phyloP scores from a whole-genome alignment of 306 rosid genomes.

The Corylus avellana region DNA sequence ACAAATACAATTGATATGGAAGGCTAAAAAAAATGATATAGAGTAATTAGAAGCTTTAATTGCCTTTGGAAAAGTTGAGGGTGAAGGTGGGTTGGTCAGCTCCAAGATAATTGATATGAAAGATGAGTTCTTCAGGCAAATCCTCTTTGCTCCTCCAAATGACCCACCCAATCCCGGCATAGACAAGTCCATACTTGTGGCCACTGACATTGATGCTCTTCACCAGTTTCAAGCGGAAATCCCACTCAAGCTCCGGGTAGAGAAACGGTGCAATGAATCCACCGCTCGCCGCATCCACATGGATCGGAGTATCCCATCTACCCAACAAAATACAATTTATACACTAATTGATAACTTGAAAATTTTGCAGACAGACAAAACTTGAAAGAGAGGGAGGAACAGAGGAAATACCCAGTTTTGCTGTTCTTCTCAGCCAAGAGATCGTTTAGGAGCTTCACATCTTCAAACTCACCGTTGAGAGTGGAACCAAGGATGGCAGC shows the following conservation, averaged over 20 bases:
- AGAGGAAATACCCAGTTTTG: conserved; percentile 62
- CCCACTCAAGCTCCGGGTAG: conserved; percentile 91
- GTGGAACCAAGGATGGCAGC: conserved; percentile 97
- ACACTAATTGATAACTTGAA: neutral
- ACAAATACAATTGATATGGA: neutral
- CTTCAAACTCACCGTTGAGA: conserved; percentile 91
- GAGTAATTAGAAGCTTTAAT: neutral
- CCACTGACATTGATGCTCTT: conserved; percentile 97
- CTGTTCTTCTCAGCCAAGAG: conserved; percentile 67
- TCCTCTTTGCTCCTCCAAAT: conserved; percentile 85
- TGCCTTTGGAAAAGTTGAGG: conserved; percentile 93
- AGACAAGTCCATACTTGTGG: conserved; percentile 88
- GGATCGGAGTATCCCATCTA: conserved; percentile 97
- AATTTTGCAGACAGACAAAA: too few species aligned
- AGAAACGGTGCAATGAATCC: conserved; percentile 93
- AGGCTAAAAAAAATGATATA: neutral
- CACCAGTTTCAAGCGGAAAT: conserved; percentile 76
- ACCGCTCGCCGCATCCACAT: conserved; percentile 96
- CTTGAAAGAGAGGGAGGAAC: neutral
- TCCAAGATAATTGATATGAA: conserved; percentile 93
- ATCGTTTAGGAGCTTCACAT: conserved; percentile 81
- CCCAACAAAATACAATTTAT: neutral
- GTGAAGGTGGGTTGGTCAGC: conserved; percentile 98
- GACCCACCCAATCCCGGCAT: conserved; percentile 93
- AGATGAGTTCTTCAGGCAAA: conserved; percentile 90